Evolutionary conservation across 441 rosid species (phyloP).

Genomic region (Mallotus japonicus): DNA sequence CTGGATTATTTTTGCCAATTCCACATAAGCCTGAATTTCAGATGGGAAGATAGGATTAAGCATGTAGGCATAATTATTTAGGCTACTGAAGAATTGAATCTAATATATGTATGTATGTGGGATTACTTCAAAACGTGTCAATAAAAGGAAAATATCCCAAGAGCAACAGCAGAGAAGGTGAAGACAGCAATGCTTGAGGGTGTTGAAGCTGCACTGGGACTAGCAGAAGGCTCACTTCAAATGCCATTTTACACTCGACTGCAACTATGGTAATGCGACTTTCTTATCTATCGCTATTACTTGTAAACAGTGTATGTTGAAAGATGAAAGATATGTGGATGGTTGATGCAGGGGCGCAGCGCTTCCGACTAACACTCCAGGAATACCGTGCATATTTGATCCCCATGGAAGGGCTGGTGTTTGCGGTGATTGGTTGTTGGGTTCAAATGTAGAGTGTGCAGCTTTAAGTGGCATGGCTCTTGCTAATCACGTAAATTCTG

Average conservation of each 20-base stretch:
- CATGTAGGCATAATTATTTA: too few species aligned
- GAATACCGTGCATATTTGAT: slow-evolving; percentile 74
- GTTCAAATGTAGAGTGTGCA: slow-evolving; percentile 83
- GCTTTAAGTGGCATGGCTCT: slow-evolving; percentile 85
- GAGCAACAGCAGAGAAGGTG: slow-evolving; percentile 69
- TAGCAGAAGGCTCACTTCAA: slow-evolving; percentile 58
- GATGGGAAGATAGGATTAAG: too few species aligned
- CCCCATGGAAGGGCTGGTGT: slow-evolving; percentile 88
- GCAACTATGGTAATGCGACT: slow-evolving; percentile 62
- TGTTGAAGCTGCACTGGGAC: slow-evolving; percentile 73
- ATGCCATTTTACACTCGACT: slow-evolving; percentile 55
- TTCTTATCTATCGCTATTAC: too few species aligned
- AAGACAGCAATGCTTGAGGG: slow-evolving; percentile 71
- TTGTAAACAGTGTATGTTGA: too few species aligned
- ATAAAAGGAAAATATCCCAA: slow-evolving; percentile 76
- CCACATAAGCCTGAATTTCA: too few species aligned
- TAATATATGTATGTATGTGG: neutral
- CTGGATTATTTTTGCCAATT: too few species aligned
- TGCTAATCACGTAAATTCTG: slow-evolving; percentile 55
- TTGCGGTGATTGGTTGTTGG: slow-evolving; percentile 91
- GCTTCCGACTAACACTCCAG: slow-evolving; percentile 70
- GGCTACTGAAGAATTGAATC: neutral
- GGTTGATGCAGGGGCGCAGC: slow-evolving; percentile 76
- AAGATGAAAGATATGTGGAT: too few species aligned
- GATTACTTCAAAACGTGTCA: neutral